Evolutionary conservation across 129 eudicot genomes (phyloP), one percentile per base, ranked within the genome.

Genomic region (Cynara cardunculus): DNA sequence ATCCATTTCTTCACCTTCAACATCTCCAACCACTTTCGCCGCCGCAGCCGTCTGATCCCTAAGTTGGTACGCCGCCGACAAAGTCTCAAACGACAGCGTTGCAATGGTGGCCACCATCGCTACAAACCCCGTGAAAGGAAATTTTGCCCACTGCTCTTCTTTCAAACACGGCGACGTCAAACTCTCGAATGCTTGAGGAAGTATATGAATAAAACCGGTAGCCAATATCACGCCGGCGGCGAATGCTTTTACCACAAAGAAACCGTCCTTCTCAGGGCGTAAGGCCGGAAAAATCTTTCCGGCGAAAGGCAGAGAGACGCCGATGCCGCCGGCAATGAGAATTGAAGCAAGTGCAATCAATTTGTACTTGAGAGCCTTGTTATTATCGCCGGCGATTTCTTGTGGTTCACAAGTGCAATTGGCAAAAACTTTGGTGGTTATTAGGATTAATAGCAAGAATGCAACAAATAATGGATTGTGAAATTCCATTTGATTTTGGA

Each of bases 151-250:
- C 3, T 78, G 76, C 4, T 71, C 16, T 7, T 80, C 84, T 12
- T 62, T 64, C 69, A 89, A 75, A 72, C 87, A 82, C 0, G 90
- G 90, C 4, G 85, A 79, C 0, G 84, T 85, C 74, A 89, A 69
- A 19, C 69, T 77, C 11, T 68, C 82, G 27, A 87, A 89, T 3
- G 93, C 90, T 5, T 87, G 83, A 0, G 93, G 93, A 13, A 89
- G 84, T 22, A 89, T 84, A 71, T 89, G 93, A 6, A 89, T 79
- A 46, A 83, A 89, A 1, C 85, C 92, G 0, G 88, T 89, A 0
- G 90, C 87, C 61, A 89, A 34, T 9, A 89, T 89, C 7, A 89
- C 90, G 7, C 93, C 93, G 3, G 88, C 93, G 0, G 88, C 90
- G 28, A 89, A 89, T 3, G 90, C 82, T 72, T 89, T 89, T 4